Percentiles rank a stretch among this genome's conserved stretches.
Evolutionary conservation across 495 filamentous ascomycete genomes (phyloP).

Genomic region (Jackrogersella minutella): DNA sequence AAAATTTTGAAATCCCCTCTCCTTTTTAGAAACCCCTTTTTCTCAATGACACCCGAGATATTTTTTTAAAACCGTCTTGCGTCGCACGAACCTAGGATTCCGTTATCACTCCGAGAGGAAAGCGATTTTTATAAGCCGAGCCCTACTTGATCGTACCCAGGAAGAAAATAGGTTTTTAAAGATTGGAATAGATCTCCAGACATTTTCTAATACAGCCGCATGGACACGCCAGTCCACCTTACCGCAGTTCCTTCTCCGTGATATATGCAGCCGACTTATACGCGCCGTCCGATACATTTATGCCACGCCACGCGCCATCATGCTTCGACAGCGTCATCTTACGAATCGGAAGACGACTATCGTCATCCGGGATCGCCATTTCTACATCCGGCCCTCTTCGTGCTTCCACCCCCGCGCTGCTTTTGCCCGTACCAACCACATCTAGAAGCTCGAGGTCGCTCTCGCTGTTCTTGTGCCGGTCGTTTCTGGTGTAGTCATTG

Average conservation of each 20-base stretch:
- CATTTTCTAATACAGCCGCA: no score
- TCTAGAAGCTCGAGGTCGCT: slow-evolving; percentile 26
- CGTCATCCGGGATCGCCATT: neutral
- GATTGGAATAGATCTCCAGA: no score
- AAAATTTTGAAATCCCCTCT: no score
- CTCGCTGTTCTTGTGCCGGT: slow-evolving; percentile 2
- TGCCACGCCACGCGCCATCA: slow-evolving; percentile 28
- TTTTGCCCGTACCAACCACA: neutral
- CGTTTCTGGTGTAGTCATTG: neutral
- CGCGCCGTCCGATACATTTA: slow-evolving; percentile 11
- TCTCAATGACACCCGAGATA: no score
- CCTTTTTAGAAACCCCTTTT: no score
- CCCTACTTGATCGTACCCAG: no score
- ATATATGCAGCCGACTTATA: slow-evolving; percentile 21
- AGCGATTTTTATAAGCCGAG: neutral
- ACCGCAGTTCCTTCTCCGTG: slow-evolving; percentile 15
- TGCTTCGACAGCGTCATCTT: slow-evolving; percentile 37
- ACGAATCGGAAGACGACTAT: slow-evolving; percentile 1
- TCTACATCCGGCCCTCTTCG: neutral
- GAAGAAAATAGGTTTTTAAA: no score
- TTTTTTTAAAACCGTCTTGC: neutral
- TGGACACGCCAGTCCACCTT: no score
- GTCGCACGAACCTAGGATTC: no score
- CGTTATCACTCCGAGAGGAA: neutral
- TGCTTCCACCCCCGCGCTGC: neutral